A percentile compares a stretch with the other conserved stretches of the same genome.
These are phyloP conservation scores for Candida adriatica DNA, from an alignment of 805 yeast species.

Conservation along the genomic window DNA sequence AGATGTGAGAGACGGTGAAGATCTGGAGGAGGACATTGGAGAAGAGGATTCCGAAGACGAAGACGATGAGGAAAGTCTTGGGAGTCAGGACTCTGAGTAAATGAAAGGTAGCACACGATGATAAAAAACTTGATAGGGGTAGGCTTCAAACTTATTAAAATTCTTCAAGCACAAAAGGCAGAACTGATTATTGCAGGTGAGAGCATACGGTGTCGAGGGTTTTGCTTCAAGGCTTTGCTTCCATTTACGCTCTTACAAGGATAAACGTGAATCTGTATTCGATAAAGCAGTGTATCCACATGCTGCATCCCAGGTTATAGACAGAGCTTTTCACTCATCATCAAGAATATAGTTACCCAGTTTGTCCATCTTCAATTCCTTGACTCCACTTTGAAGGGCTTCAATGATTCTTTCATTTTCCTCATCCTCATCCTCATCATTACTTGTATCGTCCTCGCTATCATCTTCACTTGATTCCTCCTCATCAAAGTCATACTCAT, in stretches of 20 bases:
- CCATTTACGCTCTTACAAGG: background rate
- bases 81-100: slow-evolving; percentile 10
- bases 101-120: background rate
- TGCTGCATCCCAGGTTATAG: too few species aligned
- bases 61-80: slow-evolving; percentile 16
- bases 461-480: slow-evolving; percentile 39
- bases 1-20: slow-evolving; percentile 12
- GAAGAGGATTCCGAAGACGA: slow-evolving; percentile 13
- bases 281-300: too few species aligned
- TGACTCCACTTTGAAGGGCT: slow-evolving; percentile 58
- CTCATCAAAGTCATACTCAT: slow-evolving; percentile 30
- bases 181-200: too few species aligned
- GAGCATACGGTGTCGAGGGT: too few species aligned
- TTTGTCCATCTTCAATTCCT: slow-evolving; percentile 71
- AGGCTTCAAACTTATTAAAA: too few species aligned
- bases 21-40: slow-evolving; percentile 1
- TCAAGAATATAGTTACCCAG: slow-evolving; percentile 76
- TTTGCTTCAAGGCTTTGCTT: too few species aligned
- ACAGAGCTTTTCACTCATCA: too few species aligned
- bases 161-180: too few species aligned
- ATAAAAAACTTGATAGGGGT: background rate
- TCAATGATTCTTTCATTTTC: slow-evolving; percentile 60
- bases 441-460: slow-evolving; percentile 28
- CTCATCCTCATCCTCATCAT: slow-evolving; percentile 31
- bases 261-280: too few species aligned